Evolutionary conservation across 2,329 filamentous ascomycete species (phyloP), one percentile per base, ranked within the genome.

Genomic region (Coniochaeta sp.): DNA sequence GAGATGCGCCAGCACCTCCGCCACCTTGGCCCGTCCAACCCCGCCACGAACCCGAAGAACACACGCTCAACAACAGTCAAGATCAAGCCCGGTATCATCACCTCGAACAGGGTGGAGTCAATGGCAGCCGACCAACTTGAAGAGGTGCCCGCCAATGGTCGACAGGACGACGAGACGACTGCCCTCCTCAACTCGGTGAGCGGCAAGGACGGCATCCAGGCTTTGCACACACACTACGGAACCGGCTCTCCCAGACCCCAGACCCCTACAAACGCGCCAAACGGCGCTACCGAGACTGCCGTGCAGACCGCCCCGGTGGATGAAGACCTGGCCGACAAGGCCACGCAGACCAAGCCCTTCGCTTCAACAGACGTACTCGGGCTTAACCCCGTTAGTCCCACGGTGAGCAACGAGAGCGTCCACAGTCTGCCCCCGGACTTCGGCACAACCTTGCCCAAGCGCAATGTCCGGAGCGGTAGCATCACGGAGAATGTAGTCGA

Each of bases 401-500:
- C n/a, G n/a, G n/a, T n/a, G n/a, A n/a, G n/a, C n/a, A 51, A 51
- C 33, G 54, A 51, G 20, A 62, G 59, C 46, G 49, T 48, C 28
- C 52, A 22, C 45, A 57, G 55, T 48, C 26, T 42, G 3, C 54
- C 49, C 10, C 48, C 52, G 38, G 52, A 56, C 38, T 14, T 38
- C 27, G 55, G 28, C 48, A 51, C 48, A 4, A 50, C 56, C 7
- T n/a, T n/a, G 7, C 53, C 58, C 2, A 58, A 59, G 16, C 60
- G 60, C 10, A 72, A 75, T 4, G 83, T 84, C 6, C 77, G 86
- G 52, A 89, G 84, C 58, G 87, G 88, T 26, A 89, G 85, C 63
- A 89, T 91, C 59, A 90, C 87, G 0, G 87, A 91, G 67, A 88
- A 87, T 55, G 73, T 88, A 14, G 72, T 91, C 52, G 85, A 91